These are phyloP conservation scores for Toxicodendron radicans DNA, from an alignment of 345 rosid species.

Conservation along the genomic window DNA sequence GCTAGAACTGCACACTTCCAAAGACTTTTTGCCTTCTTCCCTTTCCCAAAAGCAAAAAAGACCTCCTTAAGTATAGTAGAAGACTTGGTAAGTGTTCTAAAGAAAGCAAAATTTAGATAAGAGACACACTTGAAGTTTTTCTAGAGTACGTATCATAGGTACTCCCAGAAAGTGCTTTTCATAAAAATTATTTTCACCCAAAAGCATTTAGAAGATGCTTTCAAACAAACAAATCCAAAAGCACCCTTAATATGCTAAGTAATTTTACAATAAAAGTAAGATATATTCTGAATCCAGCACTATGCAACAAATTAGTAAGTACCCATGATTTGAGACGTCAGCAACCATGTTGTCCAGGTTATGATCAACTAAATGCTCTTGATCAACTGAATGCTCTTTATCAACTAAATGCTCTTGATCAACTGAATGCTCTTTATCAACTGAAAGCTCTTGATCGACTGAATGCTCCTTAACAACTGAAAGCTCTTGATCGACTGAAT, in stretches of 20 bases:
- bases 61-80: not conserved
- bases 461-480: too few relatives aligned
- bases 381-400: not conserved
- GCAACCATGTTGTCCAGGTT: constrained; percentile 2
- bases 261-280: not conserved
- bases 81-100: not conserved
- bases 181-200: not conserved
- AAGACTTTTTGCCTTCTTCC: too few relatives aligned
- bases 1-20: too few relatives aligned
- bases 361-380: not conserved
- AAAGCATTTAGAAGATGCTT: not conserved
- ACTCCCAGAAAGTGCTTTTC: not conserved
- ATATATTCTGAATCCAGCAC: not conserved
- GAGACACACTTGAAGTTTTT: too few relatives aligned
- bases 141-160: not conserved
- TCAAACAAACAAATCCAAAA: not conserved
- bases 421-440: too few relatives aligned
- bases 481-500: too few relatives aligned
- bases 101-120: not conserved
- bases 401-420: not conserved
- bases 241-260: not conserved
- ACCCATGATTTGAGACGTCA: constrained; percentile 8
- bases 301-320: not conserved
- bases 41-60: too few relatives aligned
- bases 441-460: too few relatives aligned